Evolutionary conservation across 306 rosid genomes (phyloP).

Genomic region (Acacia confusa): DNA sequence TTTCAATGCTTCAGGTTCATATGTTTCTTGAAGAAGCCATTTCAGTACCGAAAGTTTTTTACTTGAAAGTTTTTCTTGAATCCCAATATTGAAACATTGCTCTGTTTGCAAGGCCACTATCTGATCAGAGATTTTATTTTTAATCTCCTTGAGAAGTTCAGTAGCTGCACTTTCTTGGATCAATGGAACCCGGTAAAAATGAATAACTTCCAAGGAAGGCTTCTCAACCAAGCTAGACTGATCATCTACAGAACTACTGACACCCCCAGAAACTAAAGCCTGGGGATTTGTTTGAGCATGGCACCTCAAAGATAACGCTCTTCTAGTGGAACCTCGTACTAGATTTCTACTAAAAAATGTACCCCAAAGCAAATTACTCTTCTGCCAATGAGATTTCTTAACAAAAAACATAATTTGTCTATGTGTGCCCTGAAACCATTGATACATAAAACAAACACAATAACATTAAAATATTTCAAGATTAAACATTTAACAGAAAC

Average conservation of each 20-base stretch:
- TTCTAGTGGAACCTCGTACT: slow-evolving; percentile 36
- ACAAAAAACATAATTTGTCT: slow-evolving; percentile 36
- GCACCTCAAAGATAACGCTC: slow-evolving; percentile 47
- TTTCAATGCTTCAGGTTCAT: slow-evolving; percentile 82
- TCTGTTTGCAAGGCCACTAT: slow-evolving; percentile 71
- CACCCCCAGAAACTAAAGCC: slow-evolving; percentile 54
- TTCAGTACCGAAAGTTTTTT: slow-evolving; percentile 53
- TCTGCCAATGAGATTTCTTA: slow-evolving; percentile 28
- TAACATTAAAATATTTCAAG: neutral
- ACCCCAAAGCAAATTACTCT: slow-evolving; percentile 48
- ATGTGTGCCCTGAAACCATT: slow-evolving; percentile 39
- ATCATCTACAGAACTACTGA: slow-evolving; percentile 45
- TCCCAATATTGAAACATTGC: slow-evolving; percentile 80
- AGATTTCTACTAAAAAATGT: neutral
- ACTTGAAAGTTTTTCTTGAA: slow-evolving; percentile 48
- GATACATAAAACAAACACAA: neutral
- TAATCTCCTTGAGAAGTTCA: slow-evolving; percentile 71
- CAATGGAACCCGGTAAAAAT: slow-evolving; percentile 66
- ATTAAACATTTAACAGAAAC: neutral
- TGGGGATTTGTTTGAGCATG: slow-evolving; percentile 48
- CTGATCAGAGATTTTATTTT: slow-evolving; percentile 62
- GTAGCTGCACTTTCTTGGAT: slow-evolving; percentile 69
- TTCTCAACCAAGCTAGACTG: slow-evolving; percentile 49
- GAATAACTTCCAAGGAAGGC: slow-evolving; percentile 55
- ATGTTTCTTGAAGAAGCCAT: slow-evolving; percentile 93